Conservation (phyloP, 345 rosid species). For the Euphorbia peplus region DNA sequence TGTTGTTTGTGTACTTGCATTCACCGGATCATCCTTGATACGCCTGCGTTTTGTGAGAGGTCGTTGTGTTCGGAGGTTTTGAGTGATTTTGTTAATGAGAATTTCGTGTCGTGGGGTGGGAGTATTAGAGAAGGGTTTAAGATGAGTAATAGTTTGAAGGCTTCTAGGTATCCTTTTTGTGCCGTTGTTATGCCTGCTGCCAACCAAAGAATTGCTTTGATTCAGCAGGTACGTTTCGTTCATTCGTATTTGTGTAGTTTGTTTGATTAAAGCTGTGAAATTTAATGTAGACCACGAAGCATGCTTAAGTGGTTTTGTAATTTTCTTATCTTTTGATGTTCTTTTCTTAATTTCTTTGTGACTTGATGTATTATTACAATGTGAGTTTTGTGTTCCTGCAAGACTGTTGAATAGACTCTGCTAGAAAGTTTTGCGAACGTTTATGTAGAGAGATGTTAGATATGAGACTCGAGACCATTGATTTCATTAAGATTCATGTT, state of each 20-base stretch:
- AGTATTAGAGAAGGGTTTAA: conserved; percentile 97
- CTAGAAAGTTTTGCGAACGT: not conserved
- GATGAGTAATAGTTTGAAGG: conserved; percentile 98
- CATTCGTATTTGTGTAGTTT: not conserved
- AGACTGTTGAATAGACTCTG: not conserved
- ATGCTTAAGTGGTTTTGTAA: not conserved
- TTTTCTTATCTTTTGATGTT: not conserved
- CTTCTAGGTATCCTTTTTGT: conserved; percentile 86
- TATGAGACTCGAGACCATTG: not conserved
- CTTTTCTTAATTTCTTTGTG: not conserved
- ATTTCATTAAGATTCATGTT: not conserved
- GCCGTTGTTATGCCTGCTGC: conserved; percentile 96
- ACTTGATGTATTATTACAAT: not conserved
- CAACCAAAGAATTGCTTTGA: conserved; percentile 89
- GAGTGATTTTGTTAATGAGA: conserved; percentile 75
- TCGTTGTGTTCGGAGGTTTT: conserved; percentile 66
- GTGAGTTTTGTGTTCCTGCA: not conserved
- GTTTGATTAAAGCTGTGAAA: not conserved
- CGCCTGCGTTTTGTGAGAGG: conserved; percentile 67
- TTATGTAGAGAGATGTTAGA: not conserved
- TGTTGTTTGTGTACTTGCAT: conserved; percentile 88
- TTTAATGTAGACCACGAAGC: not conserved
- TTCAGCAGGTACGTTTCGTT: conserved; percentile 62
- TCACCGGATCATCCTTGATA: conserved; percentile 96
- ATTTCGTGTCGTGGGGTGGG: conserved; percentile 94